These are phyloP conservation scores for Neurospora cerealis DNA, from an alignment of 495 filamentous ascomycete genomes.

Conservation along the genomic window DNA sequence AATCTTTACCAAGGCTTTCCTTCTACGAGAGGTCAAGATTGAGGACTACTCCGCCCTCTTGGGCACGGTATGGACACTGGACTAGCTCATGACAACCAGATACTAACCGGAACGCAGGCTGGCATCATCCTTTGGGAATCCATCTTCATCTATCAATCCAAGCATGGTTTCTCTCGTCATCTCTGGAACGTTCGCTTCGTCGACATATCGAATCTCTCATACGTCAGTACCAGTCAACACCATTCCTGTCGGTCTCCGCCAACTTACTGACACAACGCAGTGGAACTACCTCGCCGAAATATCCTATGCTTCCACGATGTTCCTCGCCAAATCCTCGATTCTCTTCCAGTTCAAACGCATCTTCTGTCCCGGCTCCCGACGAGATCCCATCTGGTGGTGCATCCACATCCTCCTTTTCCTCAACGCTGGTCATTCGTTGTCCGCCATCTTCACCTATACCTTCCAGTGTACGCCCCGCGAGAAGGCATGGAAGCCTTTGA, in stretches of 20 bases:
- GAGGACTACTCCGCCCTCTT: conserved; percentile 16
- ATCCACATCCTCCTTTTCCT: conserved; percentile 18
- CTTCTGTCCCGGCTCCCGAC: conserved; percentile 13
- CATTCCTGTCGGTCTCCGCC: neutral
- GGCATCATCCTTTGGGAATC: conserved; percentile 18
- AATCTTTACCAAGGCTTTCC: conserved; percentile 12
- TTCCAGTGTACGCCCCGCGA: conserved; percentile 20
- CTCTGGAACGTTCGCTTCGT: conserved; percentile 13
- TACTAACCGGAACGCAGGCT: neutral
- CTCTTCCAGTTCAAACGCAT: conserved; percentile 16
- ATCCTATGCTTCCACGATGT: conserved; percentile 15
- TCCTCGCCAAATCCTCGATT: conserved; percentile 17
- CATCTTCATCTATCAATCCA: conserved; percentile 15
- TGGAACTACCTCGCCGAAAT: conserved; percentile 18
- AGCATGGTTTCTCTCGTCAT: conserved; percentile 13
- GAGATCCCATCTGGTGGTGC: conserved; percentile 19
- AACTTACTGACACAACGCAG: neutral
- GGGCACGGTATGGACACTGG: conserved; percentile 4
- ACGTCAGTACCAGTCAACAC: neutral
- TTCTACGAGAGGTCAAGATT: conserved; percentile 10
- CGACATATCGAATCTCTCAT: conserved; percentile 12
- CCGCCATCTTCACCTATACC: conserved; percentile 18
- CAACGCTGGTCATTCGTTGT: conserved; percentile 16
- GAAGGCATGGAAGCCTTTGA: conserved; percentile 15
- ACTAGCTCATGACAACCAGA: neutral